Evolutionary conservation across 2,329 filamentous ascomycete genomes (phyloP), one percentile per base, ranked within the genome.

Genomic region (Ambrosiella xylebori): DNA sequence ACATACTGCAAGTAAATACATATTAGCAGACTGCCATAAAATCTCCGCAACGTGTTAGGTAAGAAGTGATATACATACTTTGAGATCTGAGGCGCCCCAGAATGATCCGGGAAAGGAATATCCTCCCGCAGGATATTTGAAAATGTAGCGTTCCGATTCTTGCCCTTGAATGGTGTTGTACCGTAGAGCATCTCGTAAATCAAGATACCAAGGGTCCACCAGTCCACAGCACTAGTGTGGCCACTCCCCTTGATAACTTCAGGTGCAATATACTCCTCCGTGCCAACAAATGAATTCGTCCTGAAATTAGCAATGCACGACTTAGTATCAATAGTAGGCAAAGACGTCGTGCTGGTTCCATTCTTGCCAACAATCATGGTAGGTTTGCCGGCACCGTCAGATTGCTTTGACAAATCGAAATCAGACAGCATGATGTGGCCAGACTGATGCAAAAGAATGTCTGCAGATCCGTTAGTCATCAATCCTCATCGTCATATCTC

Each of bases 391-490:
- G 90, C 93, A 13, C 88, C 84, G 64, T 94, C 93, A 6, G 93
- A 98, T 71, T 98, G 93, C 71, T 98, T 98, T 8, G 90, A 96
- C 62, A 98, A 73, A 71, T 98, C 93, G 71, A 98, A 98, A 73
- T 98, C 93, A 61, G 93, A 97, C 69, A 98, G 79, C 93, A 98
- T 98, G 65, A 98, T 98, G 71, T 98, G 93, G 13, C 93, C 93
- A n/a, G 93, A 97, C 70, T 98, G 93, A 69, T 98, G 93, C 19
- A 98, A 81, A 12, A 98, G 77, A 63, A 98, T 98, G 66, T 98
- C 90, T 96, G 47, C 50, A 53, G 1, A 38, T 52, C 45, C 45
- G 44, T 62, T 54, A 65, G 61, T 61, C 49, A 17, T 27, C 17
- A 19, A 15, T 12, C 8, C 8, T 7, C 12, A 13, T 4, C 37